Evolutionary conservation across 192 early-diverging fungal genomes (phyloP).

Genomic region (Ramicandelaber brevisporus): DNA sequence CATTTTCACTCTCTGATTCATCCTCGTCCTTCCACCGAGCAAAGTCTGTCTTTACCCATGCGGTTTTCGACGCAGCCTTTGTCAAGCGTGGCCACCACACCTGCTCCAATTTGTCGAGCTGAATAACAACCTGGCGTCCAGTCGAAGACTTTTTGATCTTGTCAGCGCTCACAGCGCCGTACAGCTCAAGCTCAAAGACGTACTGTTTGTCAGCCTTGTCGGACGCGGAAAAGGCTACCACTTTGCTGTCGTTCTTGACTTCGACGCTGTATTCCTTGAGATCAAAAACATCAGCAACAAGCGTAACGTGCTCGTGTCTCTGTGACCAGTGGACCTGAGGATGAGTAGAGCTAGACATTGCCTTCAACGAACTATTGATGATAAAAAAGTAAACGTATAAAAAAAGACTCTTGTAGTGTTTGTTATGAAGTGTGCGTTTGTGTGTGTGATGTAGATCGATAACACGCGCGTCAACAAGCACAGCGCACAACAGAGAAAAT

Average conservation of each 20-base stretch:
- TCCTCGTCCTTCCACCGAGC: conserved; percentile 76
- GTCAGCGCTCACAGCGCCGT: conserved; percentile 38
- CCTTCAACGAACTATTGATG: too few relatives aligned
- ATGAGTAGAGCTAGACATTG: too few relatives aligned
- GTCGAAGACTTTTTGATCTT: conserved; percentile 36
- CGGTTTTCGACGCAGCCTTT: conserved; percentile 29
- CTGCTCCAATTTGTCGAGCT: conserved; percentile 47
- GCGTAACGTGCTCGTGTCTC: too few relatives aligned
- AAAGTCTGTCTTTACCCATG: conserved; percentile 81
- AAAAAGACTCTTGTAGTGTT: too few relatives aligned
- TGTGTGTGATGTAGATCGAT: too few relatives aligned
- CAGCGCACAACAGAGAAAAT: too few relatives aligned
- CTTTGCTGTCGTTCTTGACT: conserved; percentile 38
- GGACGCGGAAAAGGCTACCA: too few relatives aligned
- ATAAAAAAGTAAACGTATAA: too few relatives aligned
- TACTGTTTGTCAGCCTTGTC: conserved; percentile 38
- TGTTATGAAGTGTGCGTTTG: too few relatives aligned
- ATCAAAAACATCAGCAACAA: too few relatives aligned
- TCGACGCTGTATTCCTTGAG: conserved; percentile 7
- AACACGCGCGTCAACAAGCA: too few relatives aligned
- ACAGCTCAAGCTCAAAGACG: conserved; percentile 46
- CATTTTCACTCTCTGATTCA: conserved; percentile 58
- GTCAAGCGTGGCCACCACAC: conserved; percentile 68
- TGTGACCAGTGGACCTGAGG: too few relatives aligned
- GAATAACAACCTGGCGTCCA: conserved; percentile 33